Base-by-base conservation (phyloP, 768 basidiomycete species). In the Collybiopsis confluens region DNA sequence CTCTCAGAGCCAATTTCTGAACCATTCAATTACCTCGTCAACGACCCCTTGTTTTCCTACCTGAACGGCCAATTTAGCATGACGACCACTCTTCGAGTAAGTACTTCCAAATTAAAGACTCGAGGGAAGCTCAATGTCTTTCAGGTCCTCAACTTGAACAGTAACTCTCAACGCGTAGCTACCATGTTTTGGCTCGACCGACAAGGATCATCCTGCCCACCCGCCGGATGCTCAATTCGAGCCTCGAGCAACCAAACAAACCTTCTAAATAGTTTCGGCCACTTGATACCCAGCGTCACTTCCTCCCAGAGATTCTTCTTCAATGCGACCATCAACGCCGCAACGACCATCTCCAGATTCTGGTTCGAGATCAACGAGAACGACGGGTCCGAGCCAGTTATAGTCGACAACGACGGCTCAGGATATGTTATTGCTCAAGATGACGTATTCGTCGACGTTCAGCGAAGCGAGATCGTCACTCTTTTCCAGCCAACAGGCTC, bases 361-460 rank as follows among this genome's bases (percentile, higher is more conserved):
- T 78, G 75, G 76, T 79, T 79, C 60, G 64, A 69, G 28, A 72
- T 78, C 6, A 70, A 79, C 54, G 75, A 77, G 55, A 67, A 69
- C 26, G 65, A 76, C 54, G 77, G 76, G 9, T 71, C 66, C 36
- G 30, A 63, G 1, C 50, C 68, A 6, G 68, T 68, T 3, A 64
- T 61, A 1, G 70, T 74, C 55, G 66, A 75, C 33, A 78, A 78
- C 54, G 70, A 66, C n/a, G 76, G 77, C 1, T 58, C 54, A 23
- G 67, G 69, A 20, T 79, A 77, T 58, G 56, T 61, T 15, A 57
- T 76, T 15, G 62, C 65, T 35, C 76, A 79, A 58, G 77, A 79
- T 58, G 62, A 69, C 26, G 50, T 77, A 3, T 57, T 78, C 28
- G 77, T 74, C 54, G 71, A 50, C 37, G 16, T 20, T 9, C 6